Base-by-base conservation (phyloP, 73 alveolate species). In the Stentor roeselii region DNA sequence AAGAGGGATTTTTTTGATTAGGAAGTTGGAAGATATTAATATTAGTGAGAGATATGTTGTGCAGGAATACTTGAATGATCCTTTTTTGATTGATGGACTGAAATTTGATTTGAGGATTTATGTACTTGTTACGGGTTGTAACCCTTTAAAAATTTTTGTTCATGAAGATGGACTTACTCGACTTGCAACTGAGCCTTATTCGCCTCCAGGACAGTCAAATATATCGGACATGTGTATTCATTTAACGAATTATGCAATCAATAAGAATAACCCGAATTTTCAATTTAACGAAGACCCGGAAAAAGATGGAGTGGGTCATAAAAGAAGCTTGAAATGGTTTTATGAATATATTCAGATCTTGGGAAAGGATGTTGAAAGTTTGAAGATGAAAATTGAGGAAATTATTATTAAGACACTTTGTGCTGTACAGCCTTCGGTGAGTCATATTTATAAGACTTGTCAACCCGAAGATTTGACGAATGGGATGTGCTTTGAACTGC, bases 121-220 rank as follows among this genome's bases (percentile, higher is more conserved):
- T 83, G 99, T 98, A 15, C 90, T 98, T 2, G 94, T 97, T 27
- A 92, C 97, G 15, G 93, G 97, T 14, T 89, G 93, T 35, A 90
- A 94, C 35, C 99, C 99, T 27, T 77, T 95, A 40, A 78, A 90
- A 76, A 96, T 96, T 3, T 98, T 89, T 85, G 84, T 98, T 39
- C 95, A 96, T 90, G 84, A 93, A 80, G 99, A 97, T 85, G 99
- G 99, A 3, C 90, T 97, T 50, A 98, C 98, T 4, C 90, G 99
- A 37, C 91, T 97, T 82, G 91, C 99, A 76, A 91, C 98, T 36
- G 99, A 89, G 3, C 97, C 93, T 50, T 98, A 96, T 85, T 86
- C 83, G 39, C 85, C 87, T 50, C 98, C 99, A 6, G 84, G 82
- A 4, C 85, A 84, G 3, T 92, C 83, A 37, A 94, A 92, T 75